phyloP scores from a whole-genome alignment of 2,329 filamentous ascomycete species.

The Geoglossum cookeanum region DNA sequence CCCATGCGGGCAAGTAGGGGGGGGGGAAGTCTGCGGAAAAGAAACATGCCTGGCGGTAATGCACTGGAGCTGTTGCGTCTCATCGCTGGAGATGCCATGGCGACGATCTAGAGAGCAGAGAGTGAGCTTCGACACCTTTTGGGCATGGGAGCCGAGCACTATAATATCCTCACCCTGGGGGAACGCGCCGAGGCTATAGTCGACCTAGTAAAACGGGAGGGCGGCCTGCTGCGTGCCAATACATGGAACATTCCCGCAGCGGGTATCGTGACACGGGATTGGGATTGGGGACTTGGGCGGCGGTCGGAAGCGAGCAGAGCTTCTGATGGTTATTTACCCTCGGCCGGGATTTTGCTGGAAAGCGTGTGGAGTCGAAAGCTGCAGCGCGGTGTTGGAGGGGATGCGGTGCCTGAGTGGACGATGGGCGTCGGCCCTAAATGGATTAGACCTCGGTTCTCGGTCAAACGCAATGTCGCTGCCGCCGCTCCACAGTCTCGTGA shows the following conservation, averaged over 20 bases:
- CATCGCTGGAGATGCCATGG: neutral
- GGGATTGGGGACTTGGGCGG: neutral
- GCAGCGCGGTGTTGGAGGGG: neutral
- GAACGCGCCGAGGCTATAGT: neutral
- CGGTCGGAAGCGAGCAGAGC: neutral
- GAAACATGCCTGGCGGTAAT: constrained; percentile 25
- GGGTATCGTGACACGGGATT: neutral
- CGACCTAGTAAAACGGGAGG: neutral
- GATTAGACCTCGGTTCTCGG: neutral
- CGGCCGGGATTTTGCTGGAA: neutral
- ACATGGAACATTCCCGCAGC: constrained; percentile 1
- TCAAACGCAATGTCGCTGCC: neutral
- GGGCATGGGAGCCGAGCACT: neutral
- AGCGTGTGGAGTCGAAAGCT: neutral
- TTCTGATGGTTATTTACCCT: neutral
- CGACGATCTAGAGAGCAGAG: neutral
- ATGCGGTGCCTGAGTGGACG: neutral
- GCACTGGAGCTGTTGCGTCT: constrained; percentile 14
- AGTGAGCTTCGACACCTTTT: neutral
- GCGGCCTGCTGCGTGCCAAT: neutral
- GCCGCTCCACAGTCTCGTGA: neutral
- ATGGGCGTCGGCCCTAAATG: neutral
- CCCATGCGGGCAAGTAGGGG: constrained; percentile 2
- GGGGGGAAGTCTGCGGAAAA: constrained; percentile 8
- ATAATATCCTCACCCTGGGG: neutral